These are phyloP conservation scores for Jatropha multifida DNA, from an alignment of 441 rosid species.

Conservation along the genomic window DNA sequence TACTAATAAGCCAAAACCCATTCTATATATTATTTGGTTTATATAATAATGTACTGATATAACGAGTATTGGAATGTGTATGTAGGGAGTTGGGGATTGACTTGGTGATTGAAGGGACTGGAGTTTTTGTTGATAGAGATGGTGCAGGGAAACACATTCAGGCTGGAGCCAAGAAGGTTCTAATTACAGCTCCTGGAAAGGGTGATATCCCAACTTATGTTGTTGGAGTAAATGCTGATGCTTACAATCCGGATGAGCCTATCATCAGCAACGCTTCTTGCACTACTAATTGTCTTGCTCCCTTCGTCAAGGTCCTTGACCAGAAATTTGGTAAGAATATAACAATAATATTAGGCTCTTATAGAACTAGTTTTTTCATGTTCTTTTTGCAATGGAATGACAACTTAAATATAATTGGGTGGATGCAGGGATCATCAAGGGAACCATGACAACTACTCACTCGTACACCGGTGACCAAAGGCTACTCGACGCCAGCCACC, in stretches of 20 bases:
- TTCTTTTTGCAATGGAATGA: neutral
- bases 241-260: constrained; percentile 65
- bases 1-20: too few species aligned
- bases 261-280: constrained; percentile 98
- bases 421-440: constrained; percentile 80
- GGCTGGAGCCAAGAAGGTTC: constrained; percentile 96
- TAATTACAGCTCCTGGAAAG: constrained; percentile 95
- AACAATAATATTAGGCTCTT: too few species aligned
- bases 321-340: constrained; percentile 71
- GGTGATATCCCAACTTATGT: constrained; percentile 97
- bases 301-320: constrained; percentile 97
- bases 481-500: constrained; percentile 91
- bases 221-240: constrained; percentile 86
- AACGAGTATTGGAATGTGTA: neutral
- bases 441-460: constrained; percentile 93
- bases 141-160: constrained; percentile 97
- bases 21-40: too few species aligned
- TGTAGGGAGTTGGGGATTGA: constrained; percentile 79
- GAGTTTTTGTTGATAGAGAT: constrained; percentile 89
- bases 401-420: neutral
- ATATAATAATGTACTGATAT: too few species aligned
- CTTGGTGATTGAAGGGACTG: constrained; percentile 95
- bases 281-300: constrained; percentile 97
- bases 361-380: too few species aligned
- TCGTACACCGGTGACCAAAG: constrained; percentile 98